Evolutionary conservation across 2,329 filamentous ascomycete genomes (phyloP).

Genomic region (Calonectria naviculata): DNA sequence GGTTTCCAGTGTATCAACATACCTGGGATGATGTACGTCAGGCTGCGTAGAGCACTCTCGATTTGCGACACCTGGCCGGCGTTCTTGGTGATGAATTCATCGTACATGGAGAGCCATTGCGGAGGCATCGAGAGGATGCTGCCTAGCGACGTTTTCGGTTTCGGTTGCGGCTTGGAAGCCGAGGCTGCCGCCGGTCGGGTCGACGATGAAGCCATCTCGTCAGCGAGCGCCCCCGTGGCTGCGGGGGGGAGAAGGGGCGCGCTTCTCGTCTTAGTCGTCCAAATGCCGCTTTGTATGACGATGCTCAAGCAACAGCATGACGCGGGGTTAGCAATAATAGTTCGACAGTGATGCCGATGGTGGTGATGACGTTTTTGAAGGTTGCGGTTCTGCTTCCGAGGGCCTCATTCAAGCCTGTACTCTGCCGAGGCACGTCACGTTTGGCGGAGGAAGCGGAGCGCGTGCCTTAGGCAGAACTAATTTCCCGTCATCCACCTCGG

Average conservation of each 20-base stretch:
- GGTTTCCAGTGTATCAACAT: constrained; percentile 24
- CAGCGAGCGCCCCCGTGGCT: constrained; percentile 2
- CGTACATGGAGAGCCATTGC: constrained; percentile 78
- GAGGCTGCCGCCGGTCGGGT: constrained; percentile 29
- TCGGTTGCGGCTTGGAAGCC: constrained; percentile 31
- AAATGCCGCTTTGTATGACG: constrained; percentile 5
- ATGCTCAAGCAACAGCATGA: constrained; percentile 10
- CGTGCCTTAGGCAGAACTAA: constrained; percentile 35
- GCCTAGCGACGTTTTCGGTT: constrained; percentile 39
- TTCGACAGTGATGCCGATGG: constrained; percentile 18
- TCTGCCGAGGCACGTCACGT: constrained; percentile 41
- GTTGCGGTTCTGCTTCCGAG: constrained; percentile 11
- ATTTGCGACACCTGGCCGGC: constrained; percentile 94
- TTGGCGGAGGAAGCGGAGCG: constrained; percentile 28
- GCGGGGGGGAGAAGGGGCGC: constrained; percentile 4
- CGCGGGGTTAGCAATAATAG: constrained; percentile 3
- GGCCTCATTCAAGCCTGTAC: constrained; percentile 21
- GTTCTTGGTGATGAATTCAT: constrained; percentile 95
- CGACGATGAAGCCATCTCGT: constrained; percentile 35
- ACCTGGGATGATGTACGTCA: constrained; percentile 97
- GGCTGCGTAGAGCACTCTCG: constrained; percentile 88
- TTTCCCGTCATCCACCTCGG: constrained; percentile 1
- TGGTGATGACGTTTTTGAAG: constrained; percentile 25
- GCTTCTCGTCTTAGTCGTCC: constrained; percentile 20
- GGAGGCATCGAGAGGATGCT: constrained; percentile 68